Base-by-base conservation (phyloP, 176 grass and related monocot genomes). In the Musa troglodytarum region DNA sequence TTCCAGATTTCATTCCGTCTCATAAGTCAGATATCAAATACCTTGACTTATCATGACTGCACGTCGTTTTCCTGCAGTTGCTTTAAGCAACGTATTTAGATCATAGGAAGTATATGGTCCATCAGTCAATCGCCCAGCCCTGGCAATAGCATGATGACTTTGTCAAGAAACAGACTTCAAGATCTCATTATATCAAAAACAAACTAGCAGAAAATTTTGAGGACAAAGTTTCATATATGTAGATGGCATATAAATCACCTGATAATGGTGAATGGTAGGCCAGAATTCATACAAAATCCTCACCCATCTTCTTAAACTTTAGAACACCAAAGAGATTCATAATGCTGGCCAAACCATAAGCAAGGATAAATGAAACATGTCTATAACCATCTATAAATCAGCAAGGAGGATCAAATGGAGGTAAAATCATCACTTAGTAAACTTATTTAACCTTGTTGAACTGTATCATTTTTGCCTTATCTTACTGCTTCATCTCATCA, bases 41-140 rank as follows among this genome's bases (percentile, higher is more conserved):
- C 90, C 93, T 97, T 97, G 78, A 80, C 82, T 82, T 75, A 97
- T 75, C 52, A 90, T 72, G 76, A 97, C 93, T 69, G 93, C 93
- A 53, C 90, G 86, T 58, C 93, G 77, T 80, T 97, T 88, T 68
- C 90, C 88, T 75, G 93, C 90, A 73, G 87, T 97, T 81, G 93
- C 90, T 84, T 97, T 90, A 81, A 97, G 86, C 79, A 97, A 86
- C 62, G 93, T 97, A 74, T 97, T 97, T 69, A 97, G 79, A 80
- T 97, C 93, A 87, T 97, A 97, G 0, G 93, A 97, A 89, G 93
- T 97, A 76, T 97, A 93, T 68, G 93, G 93, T 54, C 93, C 93
- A 79, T 97, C 93, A 69, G 93, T 97, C 75, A 97, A 87, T 90
- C 93, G 88, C 63, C 93, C 93, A 65, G 93, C 3, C 52, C 93